These are phyloP conservation scores for Isatis lusitanica DNA, from an alignment of 441 rosid genomes.

Conservation along the genomic window DNA sequence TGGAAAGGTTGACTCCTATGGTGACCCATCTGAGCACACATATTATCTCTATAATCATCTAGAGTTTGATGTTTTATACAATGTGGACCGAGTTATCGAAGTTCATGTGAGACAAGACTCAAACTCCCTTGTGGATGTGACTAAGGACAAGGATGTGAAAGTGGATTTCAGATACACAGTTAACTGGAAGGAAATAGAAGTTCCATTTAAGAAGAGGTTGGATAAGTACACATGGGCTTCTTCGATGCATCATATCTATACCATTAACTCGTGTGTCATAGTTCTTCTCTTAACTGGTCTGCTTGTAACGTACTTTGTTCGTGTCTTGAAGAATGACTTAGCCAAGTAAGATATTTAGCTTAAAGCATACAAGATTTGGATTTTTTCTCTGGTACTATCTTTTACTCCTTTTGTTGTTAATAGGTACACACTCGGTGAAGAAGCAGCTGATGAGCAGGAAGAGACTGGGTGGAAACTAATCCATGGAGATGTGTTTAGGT, in stretches of 20 bases:
- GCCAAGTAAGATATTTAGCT: constrained; percentile 26
- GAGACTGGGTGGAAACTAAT: constrained; percentile 60
- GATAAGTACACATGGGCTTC: constrained; percentile 28
- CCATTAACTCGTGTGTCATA: constrained; percentile 25
- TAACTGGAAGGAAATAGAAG: constrained; percentile 24
- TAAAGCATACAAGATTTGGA: too few species aligned
- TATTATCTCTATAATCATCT: constrained; percentile 51
- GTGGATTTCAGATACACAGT: constrained; percentile 26
- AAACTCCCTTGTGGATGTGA: constrained; percentile 25
- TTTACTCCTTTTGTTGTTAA: neutral
- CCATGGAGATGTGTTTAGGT: constrained; percentile 57
- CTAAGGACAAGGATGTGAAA: constrained; percentile 24
- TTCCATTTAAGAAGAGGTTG: constrained; percentile 27
- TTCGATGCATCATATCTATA: constrained; percentile 11
- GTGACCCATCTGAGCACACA: constrained; percentile 46
- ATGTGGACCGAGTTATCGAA: constrained; percentile 55
- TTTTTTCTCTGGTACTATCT: too few species aligned
- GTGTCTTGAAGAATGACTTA: constrained; percentile 30
- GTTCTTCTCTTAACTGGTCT: constrained; percentile 33
- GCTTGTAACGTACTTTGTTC: constrained; percentile 20
- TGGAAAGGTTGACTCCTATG: constrained; percentile 47
- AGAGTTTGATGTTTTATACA: constrained; percentile 46
- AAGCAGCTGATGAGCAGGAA: constrained; percentile 50
- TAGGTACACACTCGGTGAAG: constrained; percentile 59
- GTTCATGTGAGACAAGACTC: constrained; percentile 41